These are phyloP conservation scores for Cytospora piceicola DNA, from an alignment of 2,329 filamentous ascomycete species.

Conservation along the genomic window DNA sequence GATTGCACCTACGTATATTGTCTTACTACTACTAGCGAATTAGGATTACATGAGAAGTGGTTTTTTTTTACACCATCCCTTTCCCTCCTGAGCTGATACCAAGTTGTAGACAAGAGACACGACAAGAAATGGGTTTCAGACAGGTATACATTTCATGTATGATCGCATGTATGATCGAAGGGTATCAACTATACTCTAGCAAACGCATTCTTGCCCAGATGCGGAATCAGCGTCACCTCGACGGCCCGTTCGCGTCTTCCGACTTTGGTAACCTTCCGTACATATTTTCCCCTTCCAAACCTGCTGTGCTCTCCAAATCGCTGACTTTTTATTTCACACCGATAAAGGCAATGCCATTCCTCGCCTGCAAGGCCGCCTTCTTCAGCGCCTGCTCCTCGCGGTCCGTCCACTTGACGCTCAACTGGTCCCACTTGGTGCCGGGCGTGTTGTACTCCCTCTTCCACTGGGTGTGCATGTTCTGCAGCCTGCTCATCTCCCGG, in stretches of 20 bases:
- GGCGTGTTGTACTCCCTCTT: conserved; percentile 67
- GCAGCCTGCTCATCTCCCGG: conserved; percentile 66
- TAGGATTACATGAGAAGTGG: not conserved
- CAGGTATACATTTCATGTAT: not conserved
- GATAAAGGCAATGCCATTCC: conserved; percentile 67
- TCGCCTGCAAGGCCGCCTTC: conserved; percentile 58
- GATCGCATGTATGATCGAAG: not conserved
- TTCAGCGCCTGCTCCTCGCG: conserved; percentile 65
- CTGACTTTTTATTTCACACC: conserved; percentile 56
- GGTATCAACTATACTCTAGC: conserved; percentile 15
- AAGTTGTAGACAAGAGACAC: not conserved
- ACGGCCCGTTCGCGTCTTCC: not conserved
- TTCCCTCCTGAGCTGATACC: not conserved
- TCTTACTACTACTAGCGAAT: not conserved
- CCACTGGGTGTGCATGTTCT: conserved; percentile 63
- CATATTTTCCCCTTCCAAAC: not conserved
- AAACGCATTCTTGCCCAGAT: not conserved
- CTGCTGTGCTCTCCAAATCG: not conserved
- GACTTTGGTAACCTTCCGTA: not conserved
- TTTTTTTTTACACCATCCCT: not conserved
- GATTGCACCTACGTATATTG: not conserved
- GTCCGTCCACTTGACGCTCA: conserved; percentile 71
- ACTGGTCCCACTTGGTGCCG: conserved; percentile 67
- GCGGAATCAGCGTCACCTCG: not conserved
- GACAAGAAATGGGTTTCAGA: not conserved